Conservation (phyloP, 2,329 filamentous ascomycete species). For the Penicillium sp. region DNA sequence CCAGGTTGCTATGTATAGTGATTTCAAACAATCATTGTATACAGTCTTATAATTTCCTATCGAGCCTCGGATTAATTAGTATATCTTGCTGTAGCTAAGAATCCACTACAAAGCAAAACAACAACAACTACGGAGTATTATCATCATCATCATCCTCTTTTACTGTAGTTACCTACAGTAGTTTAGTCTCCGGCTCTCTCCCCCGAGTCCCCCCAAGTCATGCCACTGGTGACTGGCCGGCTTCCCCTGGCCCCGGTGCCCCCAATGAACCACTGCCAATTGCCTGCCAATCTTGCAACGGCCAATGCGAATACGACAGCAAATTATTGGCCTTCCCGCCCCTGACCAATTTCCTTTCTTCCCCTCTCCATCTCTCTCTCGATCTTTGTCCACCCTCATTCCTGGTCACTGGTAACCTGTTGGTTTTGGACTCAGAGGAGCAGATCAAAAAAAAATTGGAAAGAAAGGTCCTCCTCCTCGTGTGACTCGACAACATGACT, state of each 20-base stretch:
- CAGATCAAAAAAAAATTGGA: neutral
- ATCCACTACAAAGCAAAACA: neutral
- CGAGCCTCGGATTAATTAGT: no score
- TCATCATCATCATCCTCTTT: no score
- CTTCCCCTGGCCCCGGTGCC: neutral
- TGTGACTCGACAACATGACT: constrained; percentile 57
- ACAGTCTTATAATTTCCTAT: neutral
- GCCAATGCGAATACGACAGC: constrained; percentile 11
- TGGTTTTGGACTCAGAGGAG: constrained; percentile 13
- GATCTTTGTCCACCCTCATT: neutral
- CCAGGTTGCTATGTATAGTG: neutral
- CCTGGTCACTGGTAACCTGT: constrained; percentile 6
- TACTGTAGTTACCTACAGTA: no score
- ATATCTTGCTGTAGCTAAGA: neutral
- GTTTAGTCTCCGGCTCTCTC: no score
- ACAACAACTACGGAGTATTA: no score
- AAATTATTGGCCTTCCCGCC: constrained; percentile 29
- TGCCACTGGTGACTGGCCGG: constrained; percentile 2
- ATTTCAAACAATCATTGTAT: neutral
- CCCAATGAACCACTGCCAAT: neutral
- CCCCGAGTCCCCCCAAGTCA: no score
- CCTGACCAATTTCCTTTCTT: constrained; percentile 31
- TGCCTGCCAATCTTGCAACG: constrained; percentile 9
- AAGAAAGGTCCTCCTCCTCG: constrained; percentile 6
- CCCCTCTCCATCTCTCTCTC: constrained; percentile 26